Base-by-base conservation (phyloP, 2,329 filamentous ascomycete species). In the Aspergillus costaricaensis region DNA sequence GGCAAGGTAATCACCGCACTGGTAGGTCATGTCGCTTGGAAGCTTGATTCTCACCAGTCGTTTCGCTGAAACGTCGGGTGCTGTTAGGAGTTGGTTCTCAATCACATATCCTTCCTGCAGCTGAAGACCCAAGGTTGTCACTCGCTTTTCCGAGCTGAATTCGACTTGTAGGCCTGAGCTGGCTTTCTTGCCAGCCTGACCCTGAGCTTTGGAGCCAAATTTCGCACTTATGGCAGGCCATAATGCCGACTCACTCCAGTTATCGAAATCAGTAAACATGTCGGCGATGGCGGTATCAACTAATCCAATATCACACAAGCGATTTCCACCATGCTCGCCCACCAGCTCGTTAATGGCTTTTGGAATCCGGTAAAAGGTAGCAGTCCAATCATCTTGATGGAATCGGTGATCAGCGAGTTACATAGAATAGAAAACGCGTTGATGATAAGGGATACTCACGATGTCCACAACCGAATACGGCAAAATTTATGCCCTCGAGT, bases 1-100 rank as follows among this genome's bases (percentile, higher is more conserved):
- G 0, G 89, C 88, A 0, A 94, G 82, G 71, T 95, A 94, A 70
- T 94, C 91, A 14, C 91, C 91, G 2, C 88, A 84, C 41, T 84
- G 82, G 75, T 93, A 94, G 0, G 81, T 82, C 80, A 86, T 81
- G 54, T 83, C 85, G 0, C 81, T 83, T 0, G 91, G 90, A 1
- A 94, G 80, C 61, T 86, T 83, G 36, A 92, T 85, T 63, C 86
- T 86, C 19, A 91, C 83, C 63, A 88, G 83, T 23, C 85, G 83
- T 79, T 91, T 92, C 39, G 78, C 77, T 0, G 85, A 78, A 25
- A 80, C 81, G 0, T 77, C 81, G 1, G 78, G 75, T 0, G 81
- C 72, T 1, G 83, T 86, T 36, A 91, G 77, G 0, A 79, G 71
- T 50, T 76, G 78, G 44, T 83, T 82, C 7, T 82, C 79, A 0